phyloP scores from a whole-genome alignment of 768 basidiomycete species.

The Botryobasidium botryosum region DNA sequence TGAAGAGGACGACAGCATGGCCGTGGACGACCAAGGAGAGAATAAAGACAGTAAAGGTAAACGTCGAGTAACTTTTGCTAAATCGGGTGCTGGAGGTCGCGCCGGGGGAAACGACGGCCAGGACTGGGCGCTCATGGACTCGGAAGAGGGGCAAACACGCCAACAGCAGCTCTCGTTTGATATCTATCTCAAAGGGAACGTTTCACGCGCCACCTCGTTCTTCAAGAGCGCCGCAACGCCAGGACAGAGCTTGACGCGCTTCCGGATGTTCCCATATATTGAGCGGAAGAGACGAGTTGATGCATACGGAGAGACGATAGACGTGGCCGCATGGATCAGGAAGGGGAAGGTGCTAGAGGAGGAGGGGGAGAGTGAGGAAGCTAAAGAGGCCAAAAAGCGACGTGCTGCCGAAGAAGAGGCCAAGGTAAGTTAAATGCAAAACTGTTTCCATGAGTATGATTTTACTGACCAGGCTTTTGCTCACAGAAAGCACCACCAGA shows the following conservation, averaged over 20 bases:
- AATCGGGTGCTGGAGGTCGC: constrained; percentile 18
- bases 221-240: constrained; percentile 40
- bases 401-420: constrained; percentile 53
- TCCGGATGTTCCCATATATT: constrained; percentile 93
- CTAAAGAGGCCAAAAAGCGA: constrained; percentile 40
- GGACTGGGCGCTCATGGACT: constrained; percentile 52
- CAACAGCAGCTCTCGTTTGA: constrained; percentile 77
- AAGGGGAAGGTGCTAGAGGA: constrained; percentile 85
- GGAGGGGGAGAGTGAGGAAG: constrained; percentile 66
- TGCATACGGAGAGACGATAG: constrained; percentile 88
- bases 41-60: constrained; percentile 13
- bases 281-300: constrained; percentile 87
- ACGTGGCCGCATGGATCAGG: constrained; percentile 89
- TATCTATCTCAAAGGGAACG: constrained; percentile 94
- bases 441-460: neutral
- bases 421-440: constrained; percentile 35
- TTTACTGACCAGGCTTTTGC: neutral
- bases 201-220: constrained; percentile 66
- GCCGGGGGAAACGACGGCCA: constrained; percentile 29
- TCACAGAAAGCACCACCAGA: constrained; percentile 56
- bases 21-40: neutral
- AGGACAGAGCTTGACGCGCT: constrained; percentile 29
- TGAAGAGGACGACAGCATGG: constrained; percentile 32
- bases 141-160: constrained; percentile 49
- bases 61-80: constrained; percentile 16